These are phyloP conservation scores for Houttuynia cordata DNA, from an alignment of 164 flowering plant genomes.

Conservation along the genomic window DNA sequence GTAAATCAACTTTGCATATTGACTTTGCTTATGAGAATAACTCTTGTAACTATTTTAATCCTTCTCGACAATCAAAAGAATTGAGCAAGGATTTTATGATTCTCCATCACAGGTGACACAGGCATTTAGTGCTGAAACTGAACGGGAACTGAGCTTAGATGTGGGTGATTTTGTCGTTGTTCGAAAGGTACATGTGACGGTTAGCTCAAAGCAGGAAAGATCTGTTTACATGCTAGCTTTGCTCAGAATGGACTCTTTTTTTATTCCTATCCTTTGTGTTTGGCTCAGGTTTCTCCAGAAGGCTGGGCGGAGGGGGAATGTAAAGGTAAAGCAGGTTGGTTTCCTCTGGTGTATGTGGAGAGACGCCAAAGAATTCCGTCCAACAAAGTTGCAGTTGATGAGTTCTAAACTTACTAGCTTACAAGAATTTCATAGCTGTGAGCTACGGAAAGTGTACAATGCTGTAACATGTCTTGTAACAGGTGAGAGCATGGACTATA, in stretches of 20 bases:
- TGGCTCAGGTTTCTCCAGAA: constrained; percentile 44
- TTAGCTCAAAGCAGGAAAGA: not conserved
- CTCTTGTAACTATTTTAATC: not conserved
- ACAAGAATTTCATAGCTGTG: not conserved
- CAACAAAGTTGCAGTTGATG: constrained; percentile 30
- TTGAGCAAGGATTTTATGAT: not conserved
- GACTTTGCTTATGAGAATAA: not conserved
- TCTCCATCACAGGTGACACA: constrained; percentile 53
- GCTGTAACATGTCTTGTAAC: too few relatives aligned
- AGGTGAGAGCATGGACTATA: too few relatives aligned
- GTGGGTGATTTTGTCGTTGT: constrained; percentile 90
- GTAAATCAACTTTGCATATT: not conserved
- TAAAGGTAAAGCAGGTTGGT: constrained; percentile 84
- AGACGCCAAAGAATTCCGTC: constrained; percentile 66
- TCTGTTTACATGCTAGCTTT: not conserved
- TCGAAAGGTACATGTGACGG: constrained; percentile 45
- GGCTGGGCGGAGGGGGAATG: constrained; percentile 98
- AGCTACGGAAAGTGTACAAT: not conserved
- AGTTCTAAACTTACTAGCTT: constrained; percentile 12
- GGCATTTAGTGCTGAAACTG: constrained; percentile 55
- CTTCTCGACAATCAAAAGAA: not conserved
- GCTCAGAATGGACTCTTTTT: not conserved
- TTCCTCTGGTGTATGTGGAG: constrained; percentile 67
- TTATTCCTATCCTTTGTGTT: not conserved
- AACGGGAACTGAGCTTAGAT: constrained; percentile 74